A percentile compares a stretch with the other conserved stretches of the same genome.
These are phyloP conservation scores for Candolleomyces eurysporus DNA, from an alignment of 768 basidiomycete genomes.

Conservation along the genomic window DNA sequence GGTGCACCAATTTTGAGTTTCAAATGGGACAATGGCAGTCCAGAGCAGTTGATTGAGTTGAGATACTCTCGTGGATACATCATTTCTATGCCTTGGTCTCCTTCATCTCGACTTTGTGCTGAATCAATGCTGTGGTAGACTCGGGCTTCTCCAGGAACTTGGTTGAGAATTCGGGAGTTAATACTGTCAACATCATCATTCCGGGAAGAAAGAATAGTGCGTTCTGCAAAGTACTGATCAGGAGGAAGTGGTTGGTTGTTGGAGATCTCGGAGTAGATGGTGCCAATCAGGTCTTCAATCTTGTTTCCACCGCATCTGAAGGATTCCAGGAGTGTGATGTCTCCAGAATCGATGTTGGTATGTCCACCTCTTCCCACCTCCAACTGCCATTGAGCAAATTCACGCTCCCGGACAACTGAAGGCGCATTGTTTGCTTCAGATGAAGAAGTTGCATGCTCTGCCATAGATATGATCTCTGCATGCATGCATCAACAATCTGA, in stretches of 20 bases:
- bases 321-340: too few species aligned
- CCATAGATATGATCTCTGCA: too few species aligned
- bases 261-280: background rate
- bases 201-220: conserved; percentile 35
- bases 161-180: conserved; percentile 23
- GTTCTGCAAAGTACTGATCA: conserved; percentile 30
- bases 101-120: conserved; percentile 1
- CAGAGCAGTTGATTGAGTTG: conserved; percentile 31
- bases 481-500: too few species aligned
- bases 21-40: conserved; percentile 38
- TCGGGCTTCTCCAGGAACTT: conserved; percentile 15
- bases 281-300: background rate
- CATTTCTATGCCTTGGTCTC: conserved; percentile 19
- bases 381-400: conserved; percentile 34
- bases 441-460: too few species aligned
- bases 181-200: conserved; percentile 39
- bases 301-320: too few species aligned
- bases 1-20: conserved; percentile 28
- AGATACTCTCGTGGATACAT: conserved; percentile 37
- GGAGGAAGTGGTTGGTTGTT: conserved; percentile 7
- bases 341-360: too few species aligned
- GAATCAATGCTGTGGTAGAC: background rate
- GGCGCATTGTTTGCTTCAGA: too few species aligned
- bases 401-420: conserved; percentile 21
- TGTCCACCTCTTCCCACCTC: too few species aligned